Conservation (phyloP, 2,329 filamentous ascomycete genomes). For the Herpotrichia juniperi region DNA sequence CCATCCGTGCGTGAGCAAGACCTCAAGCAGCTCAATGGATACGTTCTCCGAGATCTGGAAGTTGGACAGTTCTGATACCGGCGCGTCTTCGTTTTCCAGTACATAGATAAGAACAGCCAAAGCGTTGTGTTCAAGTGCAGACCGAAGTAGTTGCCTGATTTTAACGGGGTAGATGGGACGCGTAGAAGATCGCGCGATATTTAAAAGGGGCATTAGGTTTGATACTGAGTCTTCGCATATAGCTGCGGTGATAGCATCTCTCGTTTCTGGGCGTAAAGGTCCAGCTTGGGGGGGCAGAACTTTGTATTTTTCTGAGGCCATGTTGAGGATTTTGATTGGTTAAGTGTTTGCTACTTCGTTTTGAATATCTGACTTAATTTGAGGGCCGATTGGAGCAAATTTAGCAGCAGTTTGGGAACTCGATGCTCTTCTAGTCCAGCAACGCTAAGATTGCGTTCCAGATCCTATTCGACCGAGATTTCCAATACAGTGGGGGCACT, state of each 20-base stretch:
- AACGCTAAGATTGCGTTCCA: no score
- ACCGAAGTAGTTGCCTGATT: not conserved
- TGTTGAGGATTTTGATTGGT: no score
- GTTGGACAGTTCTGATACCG: not conserved
- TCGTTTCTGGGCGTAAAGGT: no score
- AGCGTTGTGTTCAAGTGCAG: not conserved
- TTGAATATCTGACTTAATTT: no score
- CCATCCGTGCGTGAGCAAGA: slow-evolving; percentile 5
- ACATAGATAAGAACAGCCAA: not conserved
- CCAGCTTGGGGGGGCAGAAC: no score
- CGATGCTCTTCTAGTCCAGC: no score
- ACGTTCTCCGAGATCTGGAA: not conserved
- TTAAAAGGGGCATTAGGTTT: not conserved
- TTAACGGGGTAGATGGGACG: not conserved
- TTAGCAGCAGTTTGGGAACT: no score
- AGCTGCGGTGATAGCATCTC: not conserved
- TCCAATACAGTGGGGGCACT: no score
- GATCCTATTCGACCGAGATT: no score
- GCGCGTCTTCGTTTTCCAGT: not conserved
- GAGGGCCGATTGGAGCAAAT: no score
- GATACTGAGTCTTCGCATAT: not conserved
- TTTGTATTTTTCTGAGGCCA: no score
- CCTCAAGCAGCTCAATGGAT: slow-evolving; percentile 5
- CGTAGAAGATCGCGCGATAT: not conserved
- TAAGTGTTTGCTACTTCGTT: no score